Conservation (phyloP, 768 basidiomycete species). For the Mycena leptocephala region DNA sequence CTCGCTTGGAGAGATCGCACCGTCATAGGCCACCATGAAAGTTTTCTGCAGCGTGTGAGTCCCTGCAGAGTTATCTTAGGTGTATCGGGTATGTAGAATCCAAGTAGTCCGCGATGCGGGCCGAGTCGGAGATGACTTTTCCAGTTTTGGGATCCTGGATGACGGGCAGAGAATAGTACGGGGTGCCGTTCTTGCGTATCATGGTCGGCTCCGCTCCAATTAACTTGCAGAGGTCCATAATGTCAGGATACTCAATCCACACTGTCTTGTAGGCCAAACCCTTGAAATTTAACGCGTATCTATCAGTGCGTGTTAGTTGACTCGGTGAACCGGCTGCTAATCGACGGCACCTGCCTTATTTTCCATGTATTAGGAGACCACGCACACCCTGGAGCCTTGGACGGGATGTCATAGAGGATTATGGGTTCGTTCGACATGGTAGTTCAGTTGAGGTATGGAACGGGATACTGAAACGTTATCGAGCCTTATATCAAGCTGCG, state of each 20-base stretch:
- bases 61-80: slow-evolving; percentile 48
- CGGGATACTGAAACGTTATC: no score
- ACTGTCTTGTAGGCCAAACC: slow-evolving; percentile 58
- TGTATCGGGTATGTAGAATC: slow-evolving; percentile 63
- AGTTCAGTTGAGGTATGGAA: not conserved
- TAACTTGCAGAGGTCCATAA: slow-evolving; percentile 50
- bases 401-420: slow-evolving; percentile 59
- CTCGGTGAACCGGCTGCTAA: not conserved
- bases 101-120: slow-evolving; percentile 63
- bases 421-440: slow-evolving; percentile 29
- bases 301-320: slow-evolving; percentile 6
- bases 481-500: no score
- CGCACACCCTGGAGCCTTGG: slow-evolving; percentile 41
- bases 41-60: slow-evolving; percentile 44
- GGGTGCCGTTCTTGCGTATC: slow-evolving; percentile 44
- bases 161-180: slow-evolving; percentile 60
- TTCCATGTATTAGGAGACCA: slow-evolving; percentile 63
- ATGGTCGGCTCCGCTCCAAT: slow-evolving; percentile 50
- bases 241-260: slow-evolving; percentile 69
- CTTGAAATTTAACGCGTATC: slow-evolving; percentile 53
- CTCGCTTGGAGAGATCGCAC: not conserved
- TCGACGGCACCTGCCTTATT: slow-evolving; percentile 42
- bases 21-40: slow-evolving; percentile 31
- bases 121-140: slow-evolving; percentile 56
- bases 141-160: slow-evolving; percentile 63